Evolutionary conservation across 331 rosid species (phyloP), one percentile per base, ranked within the genome.

Genomic region (Erythrophleum ivorense): DNA sequence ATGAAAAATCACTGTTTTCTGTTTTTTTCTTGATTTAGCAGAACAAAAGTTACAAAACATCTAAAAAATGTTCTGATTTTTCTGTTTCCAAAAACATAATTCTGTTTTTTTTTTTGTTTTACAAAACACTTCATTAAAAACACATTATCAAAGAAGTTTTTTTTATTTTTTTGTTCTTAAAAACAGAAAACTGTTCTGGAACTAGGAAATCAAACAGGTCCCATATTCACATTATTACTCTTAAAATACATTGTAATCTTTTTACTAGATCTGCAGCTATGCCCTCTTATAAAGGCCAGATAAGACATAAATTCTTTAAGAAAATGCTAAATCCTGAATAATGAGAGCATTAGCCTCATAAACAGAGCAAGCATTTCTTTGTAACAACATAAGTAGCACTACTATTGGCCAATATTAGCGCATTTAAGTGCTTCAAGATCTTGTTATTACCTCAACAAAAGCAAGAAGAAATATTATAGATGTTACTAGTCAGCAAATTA

Each of bases 311-410:
- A 62, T 62, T 73, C 45, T 50, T 21, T 4, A 31, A 34, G 46
- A 60, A 76, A 62, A 29, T 31, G 57, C 29, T 64, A 36, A 4
- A 52, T 60, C 63, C 48, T 21, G 48, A 76, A 62, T 43, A 59
- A 45, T 9, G 50, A 50, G 21, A 29, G 40, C 8, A 29, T 46
- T 62, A 14, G 13, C 31, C 77, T 24, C 41, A 76, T 43, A 24
- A 43, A 60, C 58, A 60, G 71, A 52, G 5, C 41, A 2, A 10
- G 34, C 12, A 54, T 64, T 64, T 18, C 24, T 31, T 46, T 31
- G 45, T 43, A 33, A 63, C 64, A 52, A 73, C 18, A 36, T n/a
- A 36, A 34, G 49, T 36, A 77, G 9, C 16, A 58, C 65, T 19
- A 0, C 36, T 10, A 60, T 6, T 14, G 24, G 41, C 36, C 68